Base-by-base conservation (phyloP, 2,329 filamentous ascomycete species). In the Ceratocystis diversiconidia region DNA sequence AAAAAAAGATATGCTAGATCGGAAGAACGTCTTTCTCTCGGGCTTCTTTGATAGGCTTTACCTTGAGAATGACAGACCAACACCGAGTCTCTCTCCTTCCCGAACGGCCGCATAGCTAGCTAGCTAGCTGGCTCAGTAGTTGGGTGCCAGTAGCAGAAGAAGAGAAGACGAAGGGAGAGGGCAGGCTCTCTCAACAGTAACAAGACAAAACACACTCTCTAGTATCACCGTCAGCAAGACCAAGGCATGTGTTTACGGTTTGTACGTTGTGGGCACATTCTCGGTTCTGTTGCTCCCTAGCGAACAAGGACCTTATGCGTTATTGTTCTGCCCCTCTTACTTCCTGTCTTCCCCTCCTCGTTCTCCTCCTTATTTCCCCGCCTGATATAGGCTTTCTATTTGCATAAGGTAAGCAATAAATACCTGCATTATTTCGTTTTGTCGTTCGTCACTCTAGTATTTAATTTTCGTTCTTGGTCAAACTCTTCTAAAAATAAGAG, bases 341-440 rank as follows among this genome's bases (percentile, higher is more conserved):
- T 52, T 25, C 48, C 22, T 30, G 19, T 36, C 55, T 17, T 36
- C 28, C 52, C 30, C 48, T 52, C 48, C 48, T n/a, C 30, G 28
- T 59, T 25, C 55, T 36, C 28, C 28, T 57, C 52, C 52, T 57
- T 57, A 57, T 57, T 57, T 57, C 52, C 52, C 52, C 55, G 55
- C 28, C 55, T 59, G 55, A 28, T 52, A 52, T 52, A 52, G 48
- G 48, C 25, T 59, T 15, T 36, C 55, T n/a, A 19, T 30, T 32
- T 59, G 55, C 17, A 36, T n/a, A 59, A 30, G 30, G 17, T 41
- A 41, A 59, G 55, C 55, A 59, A 36, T 36, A 59, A 41, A 36
- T 59, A 19, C 4, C 28, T 15, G 55, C 2, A 25, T 25, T 19
- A 5, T 4, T 12, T 52, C 19, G 3, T 52, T 15, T 2, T 41